Conservation (phyloP, 345 rosid genomes). For the Jatropha curcas region DNA sequence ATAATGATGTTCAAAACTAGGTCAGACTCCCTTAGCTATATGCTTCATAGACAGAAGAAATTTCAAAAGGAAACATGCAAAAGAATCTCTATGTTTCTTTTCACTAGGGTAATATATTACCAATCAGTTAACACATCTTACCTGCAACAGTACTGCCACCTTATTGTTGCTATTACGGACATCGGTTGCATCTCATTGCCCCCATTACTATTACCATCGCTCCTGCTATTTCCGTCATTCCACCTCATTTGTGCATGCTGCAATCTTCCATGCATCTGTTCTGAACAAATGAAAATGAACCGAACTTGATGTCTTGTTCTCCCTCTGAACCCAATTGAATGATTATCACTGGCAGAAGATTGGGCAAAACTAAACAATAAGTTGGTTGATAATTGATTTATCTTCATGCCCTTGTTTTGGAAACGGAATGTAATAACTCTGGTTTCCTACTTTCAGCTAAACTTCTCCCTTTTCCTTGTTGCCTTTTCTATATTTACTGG, state of each 20-base stretch:
- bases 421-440: neutral
- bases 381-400: neutral
- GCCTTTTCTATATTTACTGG: too few relatives aligned
- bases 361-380: neutral
- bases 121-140: neutral
- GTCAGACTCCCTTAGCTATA: neutral
- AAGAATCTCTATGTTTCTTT: neutral
- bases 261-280: neutral
- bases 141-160: neutral
- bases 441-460: neutral
- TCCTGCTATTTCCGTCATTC: too few relatives aligned
- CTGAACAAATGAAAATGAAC: neutral
- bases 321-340: neutral
- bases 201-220: too few relatives aligned
- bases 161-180: neutral
- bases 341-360: neutral
- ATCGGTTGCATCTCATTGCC: neutral
- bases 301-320: neutral
- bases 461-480: neutral
- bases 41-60: neutral
- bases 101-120: neutral
- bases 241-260: neutral
- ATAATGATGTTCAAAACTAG: neutral
- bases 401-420: neutral
- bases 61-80: neutral